Evolutionary conservation across 352 stramenopile genomes (phyloP).

Genomic region (Globisporangium ultimum): DNA sequence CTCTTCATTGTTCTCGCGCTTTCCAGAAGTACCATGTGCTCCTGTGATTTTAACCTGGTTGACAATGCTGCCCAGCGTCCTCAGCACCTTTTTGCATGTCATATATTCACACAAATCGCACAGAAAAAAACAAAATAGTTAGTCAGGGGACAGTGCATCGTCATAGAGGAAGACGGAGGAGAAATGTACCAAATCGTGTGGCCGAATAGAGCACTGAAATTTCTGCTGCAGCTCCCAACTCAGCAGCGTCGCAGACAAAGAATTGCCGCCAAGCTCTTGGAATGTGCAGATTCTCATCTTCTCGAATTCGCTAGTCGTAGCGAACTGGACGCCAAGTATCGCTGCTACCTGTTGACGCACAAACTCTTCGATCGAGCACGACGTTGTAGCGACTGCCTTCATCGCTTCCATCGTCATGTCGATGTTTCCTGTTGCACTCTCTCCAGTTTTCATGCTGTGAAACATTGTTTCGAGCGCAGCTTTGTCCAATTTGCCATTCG

Average conservation of each 20-base stretch:
- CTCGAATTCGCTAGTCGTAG: not conserved
- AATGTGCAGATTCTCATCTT: constrained; percentile 18
- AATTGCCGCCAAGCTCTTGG: constrained; percentile 48
- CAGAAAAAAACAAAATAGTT: not conserved
- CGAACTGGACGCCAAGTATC: not conserved
- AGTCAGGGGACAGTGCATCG: not conserved
- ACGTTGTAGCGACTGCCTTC: no score
- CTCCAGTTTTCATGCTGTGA: not conserved
- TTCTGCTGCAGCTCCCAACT: constrained; percentile 31
- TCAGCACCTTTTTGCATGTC: not conserved
- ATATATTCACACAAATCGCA: not conserved
- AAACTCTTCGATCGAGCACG: not conserved
- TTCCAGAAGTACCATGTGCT: not conserved
- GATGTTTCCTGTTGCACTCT: not conserved
- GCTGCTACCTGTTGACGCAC: constrained; percentile 5
- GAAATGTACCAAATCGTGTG: constrained; percentile 22
- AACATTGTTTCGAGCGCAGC: constrained; percentile 17
- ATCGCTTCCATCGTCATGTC: no score
- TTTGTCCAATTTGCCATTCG: constrained; percentile 43
- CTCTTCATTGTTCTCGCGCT: not conserved
- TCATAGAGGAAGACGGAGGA: not conserved
- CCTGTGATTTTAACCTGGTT: not conserved
- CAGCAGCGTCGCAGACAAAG: constrained; percentile 44
- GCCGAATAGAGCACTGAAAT: constrained; percentile 13
- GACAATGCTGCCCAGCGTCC: not conserved